Base-by-base conservation (phyloP, 495 filamentous ascomycete genomes). In the Penicillium paxilli region DNA sequence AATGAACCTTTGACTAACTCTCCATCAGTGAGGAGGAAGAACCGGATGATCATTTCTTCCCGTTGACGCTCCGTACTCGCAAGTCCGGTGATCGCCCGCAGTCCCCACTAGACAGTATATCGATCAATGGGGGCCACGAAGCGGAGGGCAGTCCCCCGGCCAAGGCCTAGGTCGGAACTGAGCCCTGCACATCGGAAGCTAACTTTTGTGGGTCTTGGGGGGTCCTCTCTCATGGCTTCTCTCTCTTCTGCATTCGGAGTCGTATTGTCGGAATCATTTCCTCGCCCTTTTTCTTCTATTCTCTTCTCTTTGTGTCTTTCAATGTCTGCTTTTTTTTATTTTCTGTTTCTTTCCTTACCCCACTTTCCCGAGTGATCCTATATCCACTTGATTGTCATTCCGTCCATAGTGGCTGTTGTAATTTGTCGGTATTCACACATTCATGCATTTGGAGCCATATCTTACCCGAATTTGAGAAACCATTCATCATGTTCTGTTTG, bases 11-110 rank as follows among this genome's bases (percentile, higher is more conserved):
- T 21, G 8, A 20, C 22, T 17, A 55, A 44, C 10, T 30, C 28
- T 26, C 16, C 8, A 41, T 26, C 7, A 96, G 90, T 74, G 92
- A 96, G 67, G 93, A 98, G 71, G 94, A 98, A 72, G 91, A 96
- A 52, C 85, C 89, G 5, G 94, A 98, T 19, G 92, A 97, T 54
- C 96, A 93, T 64, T 87, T 88, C 24, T 96, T 94, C 79, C 92
- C 93, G 20, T 81, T 98, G 26, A 96, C 91, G 3, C 78, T 98
- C 42, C 69, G 74, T 10, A 69, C 68, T n/a, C 75, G 75, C 60
- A 79, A 74, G 52, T 5, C 57, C 21, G 46, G 51, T 1, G 73
- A 77, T 28, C 71, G 70, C 20, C 58, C 70, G 3, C 63, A 68
- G 19, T 77, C 76, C 8, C 73, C 73, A 19, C 57, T 78, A 44